Evolutionary conservation across 768 basidiomycete genomes (phyloP).

Genomic region (Hygrocybe punicea): DNA sequence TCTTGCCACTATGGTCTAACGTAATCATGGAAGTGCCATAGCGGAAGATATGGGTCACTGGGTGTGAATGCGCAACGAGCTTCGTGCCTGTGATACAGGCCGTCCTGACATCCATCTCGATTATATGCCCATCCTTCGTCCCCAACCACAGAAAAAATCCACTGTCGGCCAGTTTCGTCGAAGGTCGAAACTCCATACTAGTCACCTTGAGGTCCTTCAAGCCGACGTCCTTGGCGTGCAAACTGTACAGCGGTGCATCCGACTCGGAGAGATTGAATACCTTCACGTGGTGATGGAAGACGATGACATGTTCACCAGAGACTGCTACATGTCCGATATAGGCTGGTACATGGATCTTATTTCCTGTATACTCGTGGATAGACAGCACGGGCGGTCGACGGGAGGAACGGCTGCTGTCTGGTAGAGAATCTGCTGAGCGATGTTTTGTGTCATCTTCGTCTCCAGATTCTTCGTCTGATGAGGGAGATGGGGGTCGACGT

Average conservation of each 20-base stretch:
- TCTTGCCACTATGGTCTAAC: slow-evolving; percentile 83
- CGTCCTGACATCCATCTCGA: slow-evolving; percentile 73
- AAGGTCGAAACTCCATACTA: slow-evolving; percentile 73
- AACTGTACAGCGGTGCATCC: slow-evolving; percentile 42
- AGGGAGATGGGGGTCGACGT: slow-evolving; percentile 45
- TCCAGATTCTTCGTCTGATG: slow-evolving; percentile 52
- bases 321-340: slow-evolving; percentile 53
- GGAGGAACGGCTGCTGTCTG: slow-evolving; percentile 67
- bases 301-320: slow-evolving; percentile 56
- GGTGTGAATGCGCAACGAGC: slow-evolving; percentile 57
- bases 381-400: slow-evolving; percentile 47
- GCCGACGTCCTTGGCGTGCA: slow-evolving; percentile 63
- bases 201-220: slow-evolving; percentile 69
- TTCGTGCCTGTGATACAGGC: slow-evolving; percentile 57
- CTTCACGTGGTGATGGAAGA: slow-evolving; percentile 57
- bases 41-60: slow-evolving; percentile 74
- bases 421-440: slow-evolving; percentile 50
- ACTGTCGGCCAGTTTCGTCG: slow-evolving; percentile 41
- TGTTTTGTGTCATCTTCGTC: slow-evolving; percentile 57
- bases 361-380: slow-evolving; percentile 42
- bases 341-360: slow-evolving; percentile 56
- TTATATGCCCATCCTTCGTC: slow-evolving; percentile 83
- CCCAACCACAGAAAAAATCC: slow-evolving; percentile 80
- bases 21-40: slow-evolving; percentile 68
- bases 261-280: slow-evolving; percentile 56